Evolutionary conservation across 768 basidiomycete genomes (phyloP), one percentile per base, ranked within the genome.

Genomic region (Suillus americanus): DNA sequence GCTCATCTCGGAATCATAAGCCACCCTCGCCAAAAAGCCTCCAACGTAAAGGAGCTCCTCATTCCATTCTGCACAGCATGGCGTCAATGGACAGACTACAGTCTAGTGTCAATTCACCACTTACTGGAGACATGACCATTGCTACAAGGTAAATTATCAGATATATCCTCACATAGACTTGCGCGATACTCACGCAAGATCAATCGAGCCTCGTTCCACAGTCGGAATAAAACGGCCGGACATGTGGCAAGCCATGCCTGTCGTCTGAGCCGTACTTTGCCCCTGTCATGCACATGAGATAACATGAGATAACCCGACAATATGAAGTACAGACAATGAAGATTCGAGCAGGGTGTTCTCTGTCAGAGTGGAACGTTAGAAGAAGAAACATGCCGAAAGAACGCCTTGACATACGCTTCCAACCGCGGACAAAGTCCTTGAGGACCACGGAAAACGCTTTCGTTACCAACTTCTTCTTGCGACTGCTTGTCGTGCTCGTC

Each of bases 151-250:
- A 64, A 48, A 37, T 5, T 18, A 38, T 54, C 60, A 62, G 3
- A 68, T 30, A 28, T 16, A 60, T 56, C 12, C 55, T 46, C 33
- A 50, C 16, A n/a, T n/a, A 33, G 55, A 54, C 48, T 25, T 41
- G 37, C 23, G 35, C 37, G 23, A 45, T 43, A 63, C 87, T 74
- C 69, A 91, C 89, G 92, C 88, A 46, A 95, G 79, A 76, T 92
- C 94, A 64, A 95, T 89, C 0, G 90, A 89, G 77, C 97, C 95
- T 67, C 95, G 85, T 75, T 97, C 95, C 7, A 98, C 95, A 0
- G 95, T 97, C 12, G 94, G 92, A 63, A 98, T 95, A 72, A 97
- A 96, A 4, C 94, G 81, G 13, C 90, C 87, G 1, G 92, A 80
- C 66, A 89, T 79, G 63, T 88, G 84, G 0, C 82, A 81, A 2